phyloP scores from a whole-genome alignment of 208 protist genomes.

The Porcisia hertigi region DNA sequence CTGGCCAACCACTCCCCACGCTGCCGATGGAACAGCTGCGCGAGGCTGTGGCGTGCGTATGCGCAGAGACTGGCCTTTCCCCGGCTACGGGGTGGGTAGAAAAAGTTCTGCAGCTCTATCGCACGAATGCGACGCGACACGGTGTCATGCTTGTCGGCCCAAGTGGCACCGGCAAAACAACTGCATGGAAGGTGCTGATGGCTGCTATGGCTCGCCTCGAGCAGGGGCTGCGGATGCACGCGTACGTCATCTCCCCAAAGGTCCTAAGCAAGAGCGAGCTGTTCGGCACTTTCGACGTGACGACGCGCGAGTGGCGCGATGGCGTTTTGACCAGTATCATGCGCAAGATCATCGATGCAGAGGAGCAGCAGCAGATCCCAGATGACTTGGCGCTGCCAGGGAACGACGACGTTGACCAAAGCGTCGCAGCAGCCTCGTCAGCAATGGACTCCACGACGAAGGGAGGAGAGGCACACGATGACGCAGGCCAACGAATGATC shows the following conservation, averaged over 20 bases:
- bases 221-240: constrained; percentile 73
- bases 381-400: constrained; percentile 38
- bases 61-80: constrained; percentile 63
- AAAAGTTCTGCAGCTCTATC: constrained; percentile 97
- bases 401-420: constrained; percentile 8
- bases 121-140: constrained; percentile 97
- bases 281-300: constrained; percentile 98
- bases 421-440: not conserved
- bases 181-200: constrained; percentile 94
- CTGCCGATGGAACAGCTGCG: constrained; percentile 57
- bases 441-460: not conserved
- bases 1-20: constrained; percentile 60
- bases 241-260: constrained; percentile 99
- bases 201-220: constrained; percentile 90
- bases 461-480: not conserved
- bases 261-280: constrained; percentile 98
- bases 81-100: constrained; percentile 92
- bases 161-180: constrained; percentile 97
- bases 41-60: constrained; percentile 80
- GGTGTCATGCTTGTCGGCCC: constrained; percentile 99
- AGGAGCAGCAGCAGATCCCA: constrained; percentile 45
- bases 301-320: constrained; percentile 99
- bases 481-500: no score
- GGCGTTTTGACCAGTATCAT: constrained; percentile 98
- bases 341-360: constrained; percentile 96